These are phyloP conservation scores for Stenogyne calaminthoides DNA, from an alignment of 305 asterid genomes.

Conservation along the genomic window DNA sequence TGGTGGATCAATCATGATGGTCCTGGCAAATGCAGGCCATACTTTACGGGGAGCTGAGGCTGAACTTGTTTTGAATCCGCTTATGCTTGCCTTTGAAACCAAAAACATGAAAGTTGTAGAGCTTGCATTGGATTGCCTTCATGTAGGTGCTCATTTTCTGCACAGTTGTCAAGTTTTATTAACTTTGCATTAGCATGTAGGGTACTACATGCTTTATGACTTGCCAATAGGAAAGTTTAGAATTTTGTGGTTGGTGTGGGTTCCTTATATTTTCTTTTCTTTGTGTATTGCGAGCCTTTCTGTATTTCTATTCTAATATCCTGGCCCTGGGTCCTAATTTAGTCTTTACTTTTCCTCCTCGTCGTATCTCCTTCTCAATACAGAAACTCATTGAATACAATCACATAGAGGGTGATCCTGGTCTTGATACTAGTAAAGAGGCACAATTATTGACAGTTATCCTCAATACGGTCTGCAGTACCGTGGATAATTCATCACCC, in stretches of 20 bases:
- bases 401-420: slow-evolving; percentile 99
- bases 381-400: slow-evolving; percentile 99
- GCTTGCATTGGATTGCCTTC: slow-evolving; percentile 99
- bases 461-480: slow-evolving; percentile 84
- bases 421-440: slow-evolving; percentile 84
- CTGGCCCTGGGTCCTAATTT: slow-evolving; percentile 25
- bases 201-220: slow-evolving; percentile 16
- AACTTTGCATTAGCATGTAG: slow-evolving; percentile 20
- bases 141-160: slow-evolving; percentile 64
- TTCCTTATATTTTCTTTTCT: slow-evolving; percentile 13
- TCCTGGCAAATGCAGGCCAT: slow-evolving; percentile 84
- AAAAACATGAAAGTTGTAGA: slow-evolving; percentile 82
- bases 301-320: slow-evolving; percentile 22
- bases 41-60: slow-evolving; percentile 84
- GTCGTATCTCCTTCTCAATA: slow-evolving; percentile 28
- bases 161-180: slow-evolving; percentile 7
- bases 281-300: slow-evolving; percentile 5
- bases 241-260: slow-evolving; percentile 7
- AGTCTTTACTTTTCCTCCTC: slow-evolving; percentile 5
- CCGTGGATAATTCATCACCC: slow-evolving; percentile 95
- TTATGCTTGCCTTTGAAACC: slow-evolving; percentile 92
- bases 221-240: slow-evolving; percentile 24
- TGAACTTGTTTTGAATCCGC: slow-evolving; percentile 90
- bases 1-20: slow-evolving; percentile 52
- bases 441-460: slow-evolving; percentile 74